phyloP scores from a whole-genome alignment of 208 protist species.

The Wallacemonas sp. region DNA sequence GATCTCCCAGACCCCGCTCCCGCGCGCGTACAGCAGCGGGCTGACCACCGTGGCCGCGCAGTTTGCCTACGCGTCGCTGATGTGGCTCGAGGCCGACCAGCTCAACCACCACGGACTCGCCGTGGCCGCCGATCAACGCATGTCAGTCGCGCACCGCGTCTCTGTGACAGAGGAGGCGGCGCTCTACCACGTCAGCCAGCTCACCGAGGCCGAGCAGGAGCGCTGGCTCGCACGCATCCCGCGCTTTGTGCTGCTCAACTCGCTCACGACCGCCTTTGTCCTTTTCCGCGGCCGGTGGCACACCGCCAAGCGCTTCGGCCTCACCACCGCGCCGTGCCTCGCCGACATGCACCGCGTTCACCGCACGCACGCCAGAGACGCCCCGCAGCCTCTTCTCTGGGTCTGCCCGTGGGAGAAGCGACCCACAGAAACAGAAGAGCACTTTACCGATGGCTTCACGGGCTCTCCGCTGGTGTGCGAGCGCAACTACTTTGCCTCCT shows the following conservation, averaged over 20 bases:
- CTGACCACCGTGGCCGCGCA: constrained; percentile 81
- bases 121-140: not conserved
- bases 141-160: constrained; percentile 42
- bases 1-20: constrained; percentile 29
- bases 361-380: not conserved
- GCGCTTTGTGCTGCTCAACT: constrained; percentile 41
- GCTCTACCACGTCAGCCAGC: constrained; percentile 71
- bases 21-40: constrained; percentile 35
- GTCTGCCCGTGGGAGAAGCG: constrained; percentile 12
- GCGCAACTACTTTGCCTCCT: constrained; percentile 16
- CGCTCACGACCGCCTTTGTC: constrained; percentile 42
- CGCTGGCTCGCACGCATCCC: constrained; percentile 32
- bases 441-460: constrained; percentile 9
- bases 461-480: constrained; percentile 23
- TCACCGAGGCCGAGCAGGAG: constrained; percentile 32
- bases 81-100: constrained; percentile 47
- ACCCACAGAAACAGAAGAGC: not conserved
- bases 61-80: constrained; percentile 70
- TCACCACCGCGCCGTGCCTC: constrained; percentile 15
- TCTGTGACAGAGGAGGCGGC: constrained; percentile 28
- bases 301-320: constrained; percentile 9
- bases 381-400: constrained; percentile 53
- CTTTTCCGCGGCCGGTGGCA: constrained; percentile 33
- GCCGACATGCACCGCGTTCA: constrained; percentile 25
- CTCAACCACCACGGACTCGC: not conserved